Evolutionary conservation across 208 protist species (phyloP), one percentile per base, ranked within the genome.

Genomic region (Novymonas esmeraldas): DNA sequence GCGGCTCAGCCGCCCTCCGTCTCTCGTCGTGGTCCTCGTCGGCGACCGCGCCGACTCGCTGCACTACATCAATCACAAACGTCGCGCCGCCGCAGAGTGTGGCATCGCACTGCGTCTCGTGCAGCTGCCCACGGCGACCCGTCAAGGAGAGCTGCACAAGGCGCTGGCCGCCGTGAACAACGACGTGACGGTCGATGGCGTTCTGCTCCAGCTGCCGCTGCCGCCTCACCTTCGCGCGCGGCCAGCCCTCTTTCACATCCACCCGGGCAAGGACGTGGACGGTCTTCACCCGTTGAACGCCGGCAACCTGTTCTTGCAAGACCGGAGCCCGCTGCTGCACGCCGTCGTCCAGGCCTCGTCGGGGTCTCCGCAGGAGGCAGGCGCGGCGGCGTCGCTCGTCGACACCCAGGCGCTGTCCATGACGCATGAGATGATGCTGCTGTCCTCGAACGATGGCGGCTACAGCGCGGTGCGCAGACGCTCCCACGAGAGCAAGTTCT

Each of bases 181-280:
- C 22, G 65, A 85, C 59, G 51, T 70, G 0, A 24, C 29, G 7
- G 72, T 92, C 20, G 87, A 90, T 34, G 81, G 77, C 6, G 90
- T 98, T 28, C 65, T 98, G 10, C 85, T 98, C 18, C 98, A 98
- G 82, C 82, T 99, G 39, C 97, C 96, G 3, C 80, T 99, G 26
- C 97, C 97, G 3, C 63, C 65, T 3, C 95, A 98, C 61, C 86
- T 98, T 16, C 76, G 97, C 59, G 92, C 95, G 16, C 65, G 80
- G 16, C 65, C 65, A 0, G 81, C 79, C 6, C 64, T 95, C 11
- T 79, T 84, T 20, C 70, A 82, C 56, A 90, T 97, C 29, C 69
- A 79, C 64, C 81, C 79, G 6, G 54, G 65, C 31, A 97, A 96
- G 67, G 95, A 97, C 61, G 94, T 98, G 41, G 97, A 98, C 68